Percentiles rank a stretch among this genome's conserved stretches.
Conservation (phyloP, 2,329 filamentous ascomycete genomes). For the Leptographium flavum region DNA sequence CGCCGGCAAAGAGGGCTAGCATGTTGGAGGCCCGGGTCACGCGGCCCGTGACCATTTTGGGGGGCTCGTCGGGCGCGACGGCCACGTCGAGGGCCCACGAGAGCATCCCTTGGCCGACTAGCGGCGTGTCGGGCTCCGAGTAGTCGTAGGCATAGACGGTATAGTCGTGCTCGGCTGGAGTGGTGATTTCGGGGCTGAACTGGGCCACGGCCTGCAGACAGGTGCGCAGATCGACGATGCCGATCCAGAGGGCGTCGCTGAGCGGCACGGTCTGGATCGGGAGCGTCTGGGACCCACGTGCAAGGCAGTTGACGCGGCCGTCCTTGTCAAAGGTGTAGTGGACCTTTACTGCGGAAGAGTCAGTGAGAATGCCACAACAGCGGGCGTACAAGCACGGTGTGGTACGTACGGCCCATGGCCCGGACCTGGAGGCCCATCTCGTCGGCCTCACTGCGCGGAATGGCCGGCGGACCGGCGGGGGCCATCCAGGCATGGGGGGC, state of each 20-base stretch:
- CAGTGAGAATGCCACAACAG: not conserved
- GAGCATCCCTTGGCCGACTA: conserved; percentile 91
- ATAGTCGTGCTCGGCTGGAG: conserved; percentile 63
- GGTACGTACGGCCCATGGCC: conserved; percentile 20
- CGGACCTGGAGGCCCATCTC: conserved; percentile 17
- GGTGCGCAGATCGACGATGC: conserved; percentile 72
- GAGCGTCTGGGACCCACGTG: conserved; percentile 66
- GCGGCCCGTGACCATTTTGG: conserved; percentile 65
- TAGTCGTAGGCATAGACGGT: conserved; percentile 97
- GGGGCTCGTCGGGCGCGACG: conserved; percentile 34
- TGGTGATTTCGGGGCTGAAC: conserved; percentile 74
- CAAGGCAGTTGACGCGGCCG: conserved; percentile 77
- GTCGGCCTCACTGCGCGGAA: conserved; percentile 10
- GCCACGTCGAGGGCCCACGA: conserved; percentile 58
- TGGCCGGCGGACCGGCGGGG: not conserved
- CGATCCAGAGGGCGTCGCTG: conserved; percentile 69
- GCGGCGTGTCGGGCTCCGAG: conserved; percentile 82
- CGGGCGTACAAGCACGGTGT: not conserved
- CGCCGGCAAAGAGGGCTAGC: conserved; percentile 70
- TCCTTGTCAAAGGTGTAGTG: conserved; percentile 92
- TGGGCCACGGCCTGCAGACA: conserved; percentile 71
- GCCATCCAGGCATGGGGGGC: conserved; percentile 3
- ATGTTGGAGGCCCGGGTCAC: conserved; percentile 62
- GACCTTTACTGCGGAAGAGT: conserved; percentile 60
- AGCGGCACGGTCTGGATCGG: conserved; percentile 68